Percentiles rank a stretch among this genome's conserved stretches.
Conservation (phyloP, 2,329 filamentous ascomycete genomes). For the Fusarium clavum region DNA sequence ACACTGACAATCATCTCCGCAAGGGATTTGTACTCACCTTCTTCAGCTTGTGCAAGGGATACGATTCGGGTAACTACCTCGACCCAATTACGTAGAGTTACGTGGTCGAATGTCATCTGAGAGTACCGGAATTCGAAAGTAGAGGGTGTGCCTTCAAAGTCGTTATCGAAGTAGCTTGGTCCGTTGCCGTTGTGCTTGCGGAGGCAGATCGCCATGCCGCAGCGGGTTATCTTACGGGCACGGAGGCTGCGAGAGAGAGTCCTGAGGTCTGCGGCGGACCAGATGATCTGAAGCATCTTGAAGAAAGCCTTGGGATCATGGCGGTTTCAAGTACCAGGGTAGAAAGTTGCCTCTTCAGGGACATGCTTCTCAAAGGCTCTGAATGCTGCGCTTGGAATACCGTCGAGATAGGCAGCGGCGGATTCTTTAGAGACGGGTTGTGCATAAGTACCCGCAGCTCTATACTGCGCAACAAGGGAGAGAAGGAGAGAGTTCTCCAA, state of each 20-base stretch:
- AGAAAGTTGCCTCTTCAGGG: neutral
- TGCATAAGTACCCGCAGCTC: neutral
- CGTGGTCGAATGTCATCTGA: slow-evolving; percentile 44
- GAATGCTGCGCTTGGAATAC: neutral
- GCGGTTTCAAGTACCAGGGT: slow-evolving; percentile 18
- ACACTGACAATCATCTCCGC: neutral
- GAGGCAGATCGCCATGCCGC: slow-evolving; percentile 13
- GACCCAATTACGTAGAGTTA: slow-evolving; percentile 39
- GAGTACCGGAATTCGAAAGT: slow-evolving; percentile 46
- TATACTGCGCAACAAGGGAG: neutral
- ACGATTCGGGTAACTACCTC: slow-evolving; percentile 33
- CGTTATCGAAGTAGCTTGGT: rapidly evolving
- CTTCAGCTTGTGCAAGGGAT: slow-evolving; percentile 19
- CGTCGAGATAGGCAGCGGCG: neutral
- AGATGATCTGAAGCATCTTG: slow-evolving; percentile 20
- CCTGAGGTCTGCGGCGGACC: slow-evolving; percentile 2
- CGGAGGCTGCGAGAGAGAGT: neutral
- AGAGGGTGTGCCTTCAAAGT: slow-evolving; percentile 19
- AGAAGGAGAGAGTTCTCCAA: slow-evolving; percentile 38
- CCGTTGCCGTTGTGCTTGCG: neutral
- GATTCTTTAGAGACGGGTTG: neutral
- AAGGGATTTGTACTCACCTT: neutral
- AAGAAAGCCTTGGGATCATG: neutral
- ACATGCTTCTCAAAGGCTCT: neutral
- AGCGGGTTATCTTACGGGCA: rapidly evolving